phyloP scores from a whole-genome alignment of 805 yeast species.

The Cyberlindnera sargentensis region DNA sequence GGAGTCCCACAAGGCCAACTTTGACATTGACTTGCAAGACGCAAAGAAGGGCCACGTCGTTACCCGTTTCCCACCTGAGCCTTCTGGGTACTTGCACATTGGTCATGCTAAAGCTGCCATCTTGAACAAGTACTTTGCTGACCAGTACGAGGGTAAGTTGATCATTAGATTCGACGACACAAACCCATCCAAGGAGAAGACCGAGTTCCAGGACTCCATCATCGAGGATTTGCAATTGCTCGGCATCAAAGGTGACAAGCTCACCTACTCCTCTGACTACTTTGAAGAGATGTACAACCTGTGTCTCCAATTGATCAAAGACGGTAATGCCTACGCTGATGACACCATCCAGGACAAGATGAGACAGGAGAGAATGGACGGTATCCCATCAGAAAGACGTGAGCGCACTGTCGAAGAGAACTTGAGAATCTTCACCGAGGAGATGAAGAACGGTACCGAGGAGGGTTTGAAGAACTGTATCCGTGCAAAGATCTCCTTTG shows the following conservation, averaged over 20 bases:
- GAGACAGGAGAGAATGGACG: conserved; percentile 99
- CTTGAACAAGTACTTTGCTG: conserved; percentile 93
- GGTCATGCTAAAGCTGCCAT: conserved; percentile 99
- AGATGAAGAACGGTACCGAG: conserved; percentile 92
- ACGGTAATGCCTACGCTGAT: conserved; percentile 95
- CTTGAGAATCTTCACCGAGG: conserved; percentile 75
- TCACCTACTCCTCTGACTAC: conserved; percentile 91
- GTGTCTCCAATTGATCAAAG: conserved; percentile 83
- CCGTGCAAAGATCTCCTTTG: conserved; percentile 94
- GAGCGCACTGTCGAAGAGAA: conserved; percentile 91
- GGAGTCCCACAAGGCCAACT: conserved; percentile 89
- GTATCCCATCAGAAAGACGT: conserved; percentile 87
- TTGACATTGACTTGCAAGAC: conserved; percentile 85
- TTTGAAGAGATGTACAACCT: conserved; percentile 85
- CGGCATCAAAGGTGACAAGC: conserved; percentile 86
- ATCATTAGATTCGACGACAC: conserved; percentile 98
- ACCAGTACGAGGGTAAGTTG: conserved; percentile 91
- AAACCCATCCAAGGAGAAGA: conserved; percentile 94
- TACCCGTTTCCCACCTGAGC: conserved; percentile 99
- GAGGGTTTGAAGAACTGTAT: conserved; percentile 87
- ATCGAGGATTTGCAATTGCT: conserved; percentile 84
- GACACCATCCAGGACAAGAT: conserved; percentile 90
- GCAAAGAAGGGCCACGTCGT: conserved; percentile 95
- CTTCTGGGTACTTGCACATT: conserved; percentile 97
- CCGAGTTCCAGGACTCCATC: conserved; percentile 89